phyloP scores from a whole-genome alignment of 2,329 filamentous ascomycete species.

The Fusarium stilboides region DNA sequence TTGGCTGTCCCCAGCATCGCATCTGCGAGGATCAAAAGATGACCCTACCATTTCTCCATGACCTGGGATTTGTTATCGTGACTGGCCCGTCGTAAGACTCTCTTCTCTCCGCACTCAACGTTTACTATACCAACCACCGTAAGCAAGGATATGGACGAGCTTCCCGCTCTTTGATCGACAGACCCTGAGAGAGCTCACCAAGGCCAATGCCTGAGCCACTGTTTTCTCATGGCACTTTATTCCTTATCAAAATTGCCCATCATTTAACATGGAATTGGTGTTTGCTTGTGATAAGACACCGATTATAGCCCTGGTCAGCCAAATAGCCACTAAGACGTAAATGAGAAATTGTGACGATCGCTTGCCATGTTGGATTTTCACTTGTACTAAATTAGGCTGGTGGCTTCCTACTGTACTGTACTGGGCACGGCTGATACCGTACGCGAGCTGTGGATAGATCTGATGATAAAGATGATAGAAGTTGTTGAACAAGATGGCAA shows the following conservation, averaged over 20 bases:
- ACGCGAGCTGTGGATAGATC: not conserved
- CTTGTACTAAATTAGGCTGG: conserved; percentile 11
- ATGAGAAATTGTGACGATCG: conserved; percentile 8
- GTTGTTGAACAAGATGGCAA: conserved; percentile 5
- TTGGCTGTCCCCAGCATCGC: conserved; percentile 20
- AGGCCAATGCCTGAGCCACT: not conserved
- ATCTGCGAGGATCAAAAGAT: conserved; percentile 7
- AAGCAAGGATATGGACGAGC: not conserved
- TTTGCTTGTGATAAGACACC: conserved; percentile 8
- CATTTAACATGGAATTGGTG: conserved; percentile 23
- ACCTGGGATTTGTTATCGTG: conserved; percentile 10
- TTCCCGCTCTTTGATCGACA: not conserved
- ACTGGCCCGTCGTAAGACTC: not conserved
- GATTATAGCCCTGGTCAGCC: conserved; percentile 14
- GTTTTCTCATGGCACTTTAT: conserved; percentile 10
- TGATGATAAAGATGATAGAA: conserved; percentile 4
- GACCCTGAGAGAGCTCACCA: not conserved
- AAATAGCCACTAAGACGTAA: conserved; percentile 12
- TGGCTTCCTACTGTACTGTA: conserved; percentile 7
- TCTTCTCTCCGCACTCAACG: not conserved
- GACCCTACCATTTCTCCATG: conserved; percentile 3
- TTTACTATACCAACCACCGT: conserved; percentile 8
- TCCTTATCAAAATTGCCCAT: conserved; percentile 19
- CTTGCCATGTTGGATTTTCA: not conserved
- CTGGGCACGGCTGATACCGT: not conserved